Evolutionary conservation across 345 rosid genomes (phyloP).

Genomic region (Salix arbutifolia): DNA sequence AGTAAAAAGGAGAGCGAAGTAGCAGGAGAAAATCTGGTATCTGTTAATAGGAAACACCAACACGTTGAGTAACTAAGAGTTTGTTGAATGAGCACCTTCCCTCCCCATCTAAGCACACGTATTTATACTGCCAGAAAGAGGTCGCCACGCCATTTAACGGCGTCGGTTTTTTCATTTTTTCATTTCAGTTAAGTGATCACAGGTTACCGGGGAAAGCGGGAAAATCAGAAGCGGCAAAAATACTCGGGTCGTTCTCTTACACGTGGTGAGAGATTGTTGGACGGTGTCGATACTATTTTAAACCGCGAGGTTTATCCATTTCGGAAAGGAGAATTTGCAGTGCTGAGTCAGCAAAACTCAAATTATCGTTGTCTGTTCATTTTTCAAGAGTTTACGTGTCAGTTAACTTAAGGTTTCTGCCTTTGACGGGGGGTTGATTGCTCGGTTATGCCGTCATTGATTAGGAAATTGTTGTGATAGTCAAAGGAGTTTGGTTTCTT

Average conservation of each 20-base stretch:
- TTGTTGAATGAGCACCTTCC: background rate
- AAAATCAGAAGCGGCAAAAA: accelerated
- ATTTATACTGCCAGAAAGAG: slow-evolving; percentile 22
- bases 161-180: slow-evolving; percentile 12
- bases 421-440: too few relatives aligned
- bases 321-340: background rate
- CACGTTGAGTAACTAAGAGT: slow-evolving; percentile 7
- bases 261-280: background rate
- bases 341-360: slow-evolving; percentile 19
- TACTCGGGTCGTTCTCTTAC: background rate
- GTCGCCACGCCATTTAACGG: background rate
- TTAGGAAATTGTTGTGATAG: too few relatives aligned
- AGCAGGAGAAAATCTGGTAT: slow-evolving; percentile 2
- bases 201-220: background rate
- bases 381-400: too few relatives aligned
- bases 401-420: too few relatives aligned
- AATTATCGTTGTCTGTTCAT: too few relatives aligned
- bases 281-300: background rate
- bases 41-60: slow-evolving; percentile 3
- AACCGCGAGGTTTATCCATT: slow-evolving; percentile 18
- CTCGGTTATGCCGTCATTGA: too few relatives aligned
- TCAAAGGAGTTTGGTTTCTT: too few relatives aligned
- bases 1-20: background rate
- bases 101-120: background rate
- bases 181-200: background rate